Evolutionary conservation across 352 stramenopile species (phyloP).

Genomic region (Saprolegnia parasitica): DNA sequence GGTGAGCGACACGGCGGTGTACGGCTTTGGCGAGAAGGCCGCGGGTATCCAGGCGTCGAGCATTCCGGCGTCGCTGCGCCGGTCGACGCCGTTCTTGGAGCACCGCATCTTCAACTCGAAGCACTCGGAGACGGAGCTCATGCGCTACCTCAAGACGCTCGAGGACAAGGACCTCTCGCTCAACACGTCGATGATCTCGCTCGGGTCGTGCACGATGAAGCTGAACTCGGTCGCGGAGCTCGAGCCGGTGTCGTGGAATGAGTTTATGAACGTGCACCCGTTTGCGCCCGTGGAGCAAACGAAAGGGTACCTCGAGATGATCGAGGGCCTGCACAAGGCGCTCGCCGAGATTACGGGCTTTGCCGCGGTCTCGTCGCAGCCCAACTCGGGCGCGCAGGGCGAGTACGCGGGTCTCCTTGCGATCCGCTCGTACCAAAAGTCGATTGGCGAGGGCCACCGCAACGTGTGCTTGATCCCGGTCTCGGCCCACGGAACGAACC

Average conservation of each 20-base stretch:
- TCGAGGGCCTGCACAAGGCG: constrained; percentile 94
- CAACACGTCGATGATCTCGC: constrained; percentile 99
- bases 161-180: constrained; percentile 98
- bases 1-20: constrained; percentile 2
- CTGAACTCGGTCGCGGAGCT: constrained; percentile 98
- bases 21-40: constrained; percentile 50
- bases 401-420: constrained; percentile 97
- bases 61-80: constrained; percentile 56
- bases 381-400: constrained; percentile 96
- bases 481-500: constrained; percentile 98
- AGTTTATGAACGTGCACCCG: constrained; percentile 97
- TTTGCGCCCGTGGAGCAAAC: constrained; percentile 95
- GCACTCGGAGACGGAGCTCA: constrained; percentile 93
- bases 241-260: constrained; percentile 95
- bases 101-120: constrained; percentile 97
- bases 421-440: constrained; percentile 95
- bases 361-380: constrained; percentile 95
- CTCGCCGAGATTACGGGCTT: constrained; percentile 98
- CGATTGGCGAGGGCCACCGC: constrained; percentile 88
- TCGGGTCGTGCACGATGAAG: constrained; percentile 99
- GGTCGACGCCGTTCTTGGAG: constrained; percentile 80
- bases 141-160: constrained; percentile 97
- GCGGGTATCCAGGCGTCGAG: constrained; percentile 51
- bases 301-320: constrained; percentile 95
- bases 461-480: constrained; percentile 98